Evolutionary conservation across 1,284 basidiomycete species (phyloP).

Genomic region (Trichosporon ovoides): DNA sequence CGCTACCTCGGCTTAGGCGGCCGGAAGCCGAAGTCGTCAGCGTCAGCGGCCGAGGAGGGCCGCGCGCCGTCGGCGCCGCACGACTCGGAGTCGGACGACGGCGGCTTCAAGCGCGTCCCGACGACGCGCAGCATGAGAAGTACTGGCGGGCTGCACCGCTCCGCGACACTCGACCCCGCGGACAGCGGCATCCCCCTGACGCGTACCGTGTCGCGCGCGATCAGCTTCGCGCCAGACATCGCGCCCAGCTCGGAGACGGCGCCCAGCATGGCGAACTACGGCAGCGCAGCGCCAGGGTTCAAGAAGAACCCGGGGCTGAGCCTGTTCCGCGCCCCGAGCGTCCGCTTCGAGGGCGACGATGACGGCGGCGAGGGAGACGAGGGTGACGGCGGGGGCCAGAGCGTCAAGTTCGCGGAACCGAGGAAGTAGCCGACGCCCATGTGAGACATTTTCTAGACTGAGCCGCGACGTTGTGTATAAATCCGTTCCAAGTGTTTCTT

Average conservation of each 20-base stretch:
- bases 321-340: slow-evolving; percentile 38
- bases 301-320: slow-evolving; percentile 36
- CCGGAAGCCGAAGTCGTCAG: slow-evolving; percentile 1
- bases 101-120: slow-evolving; percentile 11
- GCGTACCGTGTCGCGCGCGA: slow-evolving; percentile 27
- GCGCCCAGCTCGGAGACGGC: slow-evolving; percentile 38
- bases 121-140: background rate
- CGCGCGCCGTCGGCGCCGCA: background rate
- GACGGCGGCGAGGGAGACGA: background rate
- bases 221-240: slow-evolving; percentile 41
- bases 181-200: slow-evolving; percentile 15
- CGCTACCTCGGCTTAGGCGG: slow-evolving; percentile 15
- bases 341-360: slow-evolving; percentile 20
- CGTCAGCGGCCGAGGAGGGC: slow-evolving; percentile 13
- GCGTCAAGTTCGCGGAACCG: background rate
- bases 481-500: background rate
- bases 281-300: slow-evolving; percentile 35
- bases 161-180: slow-evolving; percentile 3
- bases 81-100: background rate
- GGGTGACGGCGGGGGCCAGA: background rate
- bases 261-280: slow-evolving; percentile 37
- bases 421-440: background rate
- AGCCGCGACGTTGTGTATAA: background rate
- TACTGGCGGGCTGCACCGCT: background rate
- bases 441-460: background rate